A percentile compares a stretch with the other conserved stretches of the same genome.
These are phyloP conservation scores for Chlamydomonas sp. DNA, from an alignment of 139 green algal species.

Conservation along the genomic window DNA sequence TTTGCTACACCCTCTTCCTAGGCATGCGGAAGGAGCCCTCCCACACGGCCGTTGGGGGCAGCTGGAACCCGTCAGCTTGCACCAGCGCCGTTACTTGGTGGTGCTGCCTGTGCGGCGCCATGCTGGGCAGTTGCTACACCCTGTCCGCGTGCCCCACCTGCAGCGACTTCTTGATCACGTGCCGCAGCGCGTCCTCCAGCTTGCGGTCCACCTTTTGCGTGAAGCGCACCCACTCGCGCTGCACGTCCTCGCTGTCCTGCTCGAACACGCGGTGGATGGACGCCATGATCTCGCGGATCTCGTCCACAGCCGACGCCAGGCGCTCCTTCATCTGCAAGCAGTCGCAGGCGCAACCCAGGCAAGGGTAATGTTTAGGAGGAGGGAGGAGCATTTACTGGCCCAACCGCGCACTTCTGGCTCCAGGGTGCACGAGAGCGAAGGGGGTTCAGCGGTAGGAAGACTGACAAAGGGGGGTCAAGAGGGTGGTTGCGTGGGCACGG, in stretches of 20 bases:
- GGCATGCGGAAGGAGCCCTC: too few relatives aligned
- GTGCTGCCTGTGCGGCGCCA: too few relatives aligned
- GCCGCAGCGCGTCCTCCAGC: slow-evolving; percentile 84
- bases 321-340: slow-evolving; percentile 54
- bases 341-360: too few relatives aligned
- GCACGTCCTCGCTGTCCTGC: slow-evolving; percentile 85
- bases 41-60: too few relatives aligned
- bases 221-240: slow-evolving; percentile 86
- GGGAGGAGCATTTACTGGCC: too few relatives aligned
- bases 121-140: too few relatives aligned
- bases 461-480: neutral
- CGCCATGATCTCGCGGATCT: slow-evolving; percentile 69
- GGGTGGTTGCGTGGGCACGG: neutral
- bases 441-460: neutral
- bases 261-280: slow-evolving; percentile 79
- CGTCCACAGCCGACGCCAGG: slow-evolving; percentile 54
- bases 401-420: too few relatives aligned
- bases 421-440: neutral
- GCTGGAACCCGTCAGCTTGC: neutral
- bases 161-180: slow-evolving; percentile 80
- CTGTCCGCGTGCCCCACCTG: slow-evolving; percentile 33
- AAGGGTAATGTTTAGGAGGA: neutral
- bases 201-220: slow-evolving; percentile 83
- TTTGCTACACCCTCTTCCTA: too few relatives aligned
- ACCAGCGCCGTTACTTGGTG: too few relatives aligned